Evolutionary conservation across 768 basidiomycete species (phyloP).

Genomic region (Boletellus sp.): DNA sequence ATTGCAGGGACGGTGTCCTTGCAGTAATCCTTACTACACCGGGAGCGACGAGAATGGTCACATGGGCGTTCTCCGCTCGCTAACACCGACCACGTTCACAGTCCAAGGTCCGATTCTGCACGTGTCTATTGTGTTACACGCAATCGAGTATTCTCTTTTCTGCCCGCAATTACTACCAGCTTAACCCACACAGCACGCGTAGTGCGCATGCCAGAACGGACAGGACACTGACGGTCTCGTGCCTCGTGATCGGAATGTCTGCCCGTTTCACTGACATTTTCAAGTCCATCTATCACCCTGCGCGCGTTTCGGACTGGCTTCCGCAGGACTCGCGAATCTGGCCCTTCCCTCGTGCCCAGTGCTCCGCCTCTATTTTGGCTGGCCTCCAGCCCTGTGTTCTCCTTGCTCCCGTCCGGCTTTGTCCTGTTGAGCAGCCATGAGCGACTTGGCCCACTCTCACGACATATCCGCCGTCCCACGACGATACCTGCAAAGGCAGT

Average conservation of each 20-base stretch:
- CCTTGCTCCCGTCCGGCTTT: constrained; percentile 6
- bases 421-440: constrained; percentile 12
- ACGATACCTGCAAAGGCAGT: constrained; percentile 39
- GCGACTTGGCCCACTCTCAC: constrained; percentile 9
- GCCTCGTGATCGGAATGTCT: constrained; percentile 22
- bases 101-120: constrained; percentile 19
- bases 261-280: constrained; percentile 12
- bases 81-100: constrained; percentile 7
- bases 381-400: neutral
- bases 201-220: constrained; percentile 23
- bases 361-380: constrained; percentile 23
- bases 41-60: neutral
- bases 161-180: constrained; percentile 5
- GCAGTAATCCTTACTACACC: neutral
- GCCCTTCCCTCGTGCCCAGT: constrained; percentile 29
- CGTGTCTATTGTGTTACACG: constrained; percentile 17
- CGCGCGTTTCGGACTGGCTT: constrained; percentile 29
- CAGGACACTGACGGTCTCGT: constrained; percentile 11
- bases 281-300: constrained; percentile 14
- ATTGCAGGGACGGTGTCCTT: no score
- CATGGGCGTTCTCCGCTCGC: no score
- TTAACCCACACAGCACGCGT: constrained; percentile 21
- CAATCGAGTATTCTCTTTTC: constrained; percentile 4
- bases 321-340: constrained; percentile 22
- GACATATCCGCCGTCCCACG: constrained; percentile 24